A percentile compares a stretch with the other conserved stretches of the same genome.
Conservation (phyloP, 164 flowering plant genomes). For the Kingdonia uniflora region DNA sequence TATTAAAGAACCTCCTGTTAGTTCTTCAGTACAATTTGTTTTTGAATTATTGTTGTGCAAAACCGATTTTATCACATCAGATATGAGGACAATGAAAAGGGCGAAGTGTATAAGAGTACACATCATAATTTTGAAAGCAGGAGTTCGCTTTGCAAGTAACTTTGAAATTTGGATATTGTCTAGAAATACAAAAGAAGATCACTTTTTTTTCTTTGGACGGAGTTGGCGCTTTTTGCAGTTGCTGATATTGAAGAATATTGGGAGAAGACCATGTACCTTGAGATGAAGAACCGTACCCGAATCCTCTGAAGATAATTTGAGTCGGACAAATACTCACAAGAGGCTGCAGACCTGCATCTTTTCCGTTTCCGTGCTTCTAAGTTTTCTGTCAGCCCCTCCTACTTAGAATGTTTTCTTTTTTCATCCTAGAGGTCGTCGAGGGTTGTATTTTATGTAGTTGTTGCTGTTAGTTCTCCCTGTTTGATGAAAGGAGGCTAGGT, state of each 20-base stretch:
- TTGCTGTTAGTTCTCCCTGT: too few species aligned
- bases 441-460: too few species aligned
- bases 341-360: too few species aligned
- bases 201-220: background rate
- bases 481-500: too few species aligned
- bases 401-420: too few species aligned
- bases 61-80: slow-evolving; percentile 7
- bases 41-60: background rate
- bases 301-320: background rate
- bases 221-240: background rate
- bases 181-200: background rate
- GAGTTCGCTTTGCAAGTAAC: background rate
- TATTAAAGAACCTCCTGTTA: background rate
- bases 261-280: slow-evolving; percentile 1
- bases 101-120: slow-evolving; percentile 2
- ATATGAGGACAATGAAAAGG: background rate
- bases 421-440: too few species aligned
- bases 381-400: too few species aligned
- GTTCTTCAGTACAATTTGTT: background rate
- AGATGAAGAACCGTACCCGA: slow-evolving; percentile 1
- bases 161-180: background rate
- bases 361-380: too few species aligned
- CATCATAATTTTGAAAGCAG: background rate
- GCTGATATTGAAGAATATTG: background rate
- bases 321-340: background rate